A percentile compares a stretch with the other conserved stretches of the same genome.
Evolutionary conservation across 306 rosid species (phyloP).

Genomic region (Rosa chinensis): DNA sequence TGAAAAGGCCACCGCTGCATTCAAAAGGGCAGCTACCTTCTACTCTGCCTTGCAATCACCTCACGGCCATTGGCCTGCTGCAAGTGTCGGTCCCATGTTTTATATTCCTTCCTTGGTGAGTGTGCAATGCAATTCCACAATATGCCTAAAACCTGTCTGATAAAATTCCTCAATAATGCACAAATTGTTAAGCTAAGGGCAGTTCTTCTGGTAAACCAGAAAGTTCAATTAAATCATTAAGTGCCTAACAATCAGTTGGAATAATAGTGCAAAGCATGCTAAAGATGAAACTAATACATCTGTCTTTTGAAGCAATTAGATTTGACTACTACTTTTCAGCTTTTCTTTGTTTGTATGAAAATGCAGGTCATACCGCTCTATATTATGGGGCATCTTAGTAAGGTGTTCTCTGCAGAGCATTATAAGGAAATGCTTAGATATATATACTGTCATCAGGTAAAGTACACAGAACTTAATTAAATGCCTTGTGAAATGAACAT

Average conservation of each 20-base stretch:
- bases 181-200: too few relatives aligned
- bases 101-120: constrained; percentile 64
- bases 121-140: background rate
- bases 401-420: constrained; percentile 40
- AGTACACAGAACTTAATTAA: background rate
- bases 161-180: too few relatives aligned
- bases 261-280: background rate
- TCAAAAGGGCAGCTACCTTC: constrained; percentile 48
- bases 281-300: background rate
- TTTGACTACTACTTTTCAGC: background rate
- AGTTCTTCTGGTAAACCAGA: too few relatives aligned
- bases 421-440: constrained; percentile 60
- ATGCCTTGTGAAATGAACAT: background rate
- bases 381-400: constrained; percentile 53
- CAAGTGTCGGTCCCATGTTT: constrained; percentile 60
- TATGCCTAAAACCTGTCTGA: background rate
- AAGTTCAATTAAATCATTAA: too few relatives aligned
- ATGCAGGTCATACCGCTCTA: constrained; percentile 65
- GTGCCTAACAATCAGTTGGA: too few relatives aligned
- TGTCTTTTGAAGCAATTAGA: background rate
- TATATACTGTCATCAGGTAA: constrained; percentile 64
- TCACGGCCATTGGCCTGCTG: constrained; percentile 92
- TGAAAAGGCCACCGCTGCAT: constrained; percentile 24
- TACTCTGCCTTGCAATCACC: constrained; percentile 55
- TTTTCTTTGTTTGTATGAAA: too few relatives aligned